Percentiles rank a stretch among this genome's conserved stretches.
Conservation (phyloP, 2,329 filamentous ascomycete species). For the Lasiodiplodia theobromae region DNA sequence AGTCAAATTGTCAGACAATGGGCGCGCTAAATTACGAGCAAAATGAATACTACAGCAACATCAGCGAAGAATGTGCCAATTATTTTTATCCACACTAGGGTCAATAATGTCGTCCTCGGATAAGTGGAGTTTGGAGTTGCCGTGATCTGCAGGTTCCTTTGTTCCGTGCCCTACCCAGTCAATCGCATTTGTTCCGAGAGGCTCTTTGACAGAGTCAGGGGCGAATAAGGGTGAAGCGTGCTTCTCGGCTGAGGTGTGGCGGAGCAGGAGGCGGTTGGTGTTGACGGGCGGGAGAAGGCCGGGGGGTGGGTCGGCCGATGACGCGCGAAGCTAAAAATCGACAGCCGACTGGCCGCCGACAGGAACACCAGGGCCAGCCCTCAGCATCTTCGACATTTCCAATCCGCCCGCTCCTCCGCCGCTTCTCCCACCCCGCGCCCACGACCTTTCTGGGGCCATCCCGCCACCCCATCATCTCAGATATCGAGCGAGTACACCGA, state of each 20-base stretch:
- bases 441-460: background rate
- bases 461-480: background rate
- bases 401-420: constrained; percentile 14
- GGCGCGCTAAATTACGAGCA: too few relatives aligned
- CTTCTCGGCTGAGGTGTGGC: background rate
- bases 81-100: too few relatives aligned
- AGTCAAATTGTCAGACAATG: too few relatives aligned
- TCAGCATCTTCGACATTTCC: constrained; percentile 15
- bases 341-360: constrained; percentile 14
- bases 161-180: too few relatives aligned
- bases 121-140: background rate
- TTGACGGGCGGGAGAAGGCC: constrained; percentile 1
- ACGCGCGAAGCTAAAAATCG: constrained; percentile 27
- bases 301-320: constrained; percentile 13
- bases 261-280: constrained; percentile 5
- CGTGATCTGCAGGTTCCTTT: background rate
- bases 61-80: too few relatives aligned
- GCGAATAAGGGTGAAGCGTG: background rate
- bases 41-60: too few relatives aligned
- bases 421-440: constrained; percentile 3
- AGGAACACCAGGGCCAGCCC: constrained; percentile 20
- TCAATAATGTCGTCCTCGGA: background rate
- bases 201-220: background rate
- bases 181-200: background rate
- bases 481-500: constrained; percentile 1